A percentile compares a stretch with the other conserved stretches of the same genome.
These are phyloP conservation scores for Acacia pycnantha DNA, from an alignment of 331 rosid species.

Conservation along the genomic window DNA sequence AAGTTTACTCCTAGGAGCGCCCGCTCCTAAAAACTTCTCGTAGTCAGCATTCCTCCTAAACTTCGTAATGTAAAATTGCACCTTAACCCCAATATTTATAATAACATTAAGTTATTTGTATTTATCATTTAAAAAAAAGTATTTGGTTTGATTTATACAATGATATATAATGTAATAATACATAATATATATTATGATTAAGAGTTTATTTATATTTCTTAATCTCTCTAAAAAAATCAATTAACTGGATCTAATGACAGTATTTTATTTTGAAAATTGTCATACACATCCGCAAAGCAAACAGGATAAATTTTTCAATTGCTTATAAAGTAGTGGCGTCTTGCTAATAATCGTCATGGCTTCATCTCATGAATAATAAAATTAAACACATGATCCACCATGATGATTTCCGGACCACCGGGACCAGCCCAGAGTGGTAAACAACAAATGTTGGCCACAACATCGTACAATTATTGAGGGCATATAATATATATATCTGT, in stretches of 20 bases:
- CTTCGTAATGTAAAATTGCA: no score
- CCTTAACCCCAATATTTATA: no score
- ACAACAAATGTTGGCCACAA: not conserved
- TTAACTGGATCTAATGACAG: rapidly evolving
- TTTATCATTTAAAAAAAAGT: no score
- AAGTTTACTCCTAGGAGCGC: no score
- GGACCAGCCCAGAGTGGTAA: not conserved
- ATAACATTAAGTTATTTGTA: no score
- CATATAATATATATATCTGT: not conserved
- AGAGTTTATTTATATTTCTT: no score
- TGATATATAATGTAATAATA: no score
- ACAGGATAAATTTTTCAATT: not conserved
- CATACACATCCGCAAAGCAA: not conserved
- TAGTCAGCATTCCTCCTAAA: no score
- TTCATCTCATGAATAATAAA: not conserved
- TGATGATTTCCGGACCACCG: not conserved
- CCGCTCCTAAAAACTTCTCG: no score
- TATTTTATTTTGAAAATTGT: not conserved
- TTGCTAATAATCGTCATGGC: not conserved
- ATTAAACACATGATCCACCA: not conserved
- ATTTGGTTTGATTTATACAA: no score
- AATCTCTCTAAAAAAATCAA: no score
- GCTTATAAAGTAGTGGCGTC: not conserved
- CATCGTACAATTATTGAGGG: not conserved
- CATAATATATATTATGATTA: no score